Conservation (phyloP, 2,329 filamentous ascomycete genomes). For the Leptodontidium sp. region DNA sequence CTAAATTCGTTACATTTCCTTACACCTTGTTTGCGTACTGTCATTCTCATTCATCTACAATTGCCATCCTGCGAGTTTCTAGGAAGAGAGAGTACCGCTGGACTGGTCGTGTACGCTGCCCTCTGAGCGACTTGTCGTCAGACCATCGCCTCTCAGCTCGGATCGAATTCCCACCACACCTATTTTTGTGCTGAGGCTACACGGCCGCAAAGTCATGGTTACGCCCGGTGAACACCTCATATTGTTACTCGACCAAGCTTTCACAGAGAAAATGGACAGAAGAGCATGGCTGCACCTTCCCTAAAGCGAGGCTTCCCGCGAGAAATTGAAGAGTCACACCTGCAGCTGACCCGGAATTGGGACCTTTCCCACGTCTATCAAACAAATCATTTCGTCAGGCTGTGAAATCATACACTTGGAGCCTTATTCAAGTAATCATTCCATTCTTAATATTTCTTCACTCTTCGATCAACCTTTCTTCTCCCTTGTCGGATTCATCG, state of each 20-base stretch:
- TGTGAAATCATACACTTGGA: background rate
- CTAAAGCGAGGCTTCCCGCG: slow-evolving; percentile 20
- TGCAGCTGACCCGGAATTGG: slow-evolving; percentile 1
- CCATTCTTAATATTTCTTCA: background rate
- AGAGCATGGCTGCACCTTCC: slow-evolving; percentile 30
- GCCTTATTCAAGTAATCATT: background rate
- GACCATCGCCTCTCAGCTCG: background rate
- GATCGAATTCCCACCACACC: background rate
- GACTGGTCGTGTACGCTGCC: background rate
- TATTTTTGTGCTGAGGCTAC: slow-evolving; percentile 13
- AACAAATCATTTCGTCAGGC: background rate
- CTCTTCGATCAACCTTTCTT: background rate
- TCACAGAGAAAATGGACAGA: slow-evolving; percentile 4
- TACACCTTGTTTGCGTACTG: no score
- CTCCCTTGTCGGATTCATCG: background rate
- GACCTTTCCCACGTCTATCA: background rate
- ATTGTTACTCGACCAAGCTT: slow-evolving; percentile 8
- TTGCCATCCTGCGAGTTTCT: background rate
- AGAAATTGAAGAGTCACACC: slow-evolving; percentile 15
- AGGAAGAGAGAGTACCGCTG: no score
- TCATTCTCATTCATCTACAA: background rate
- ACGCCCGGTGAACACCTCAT: slow-evolving; percentile 1
- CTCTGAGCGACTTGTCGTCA: background rate
- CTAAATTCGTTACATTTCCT: background rate
- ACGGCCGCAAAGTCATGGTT: slow-evolving; percentile 22